Evolutionary conservation across 257 asterid species (phyloP).

Genomic region (Striga asiatica): DNA sequence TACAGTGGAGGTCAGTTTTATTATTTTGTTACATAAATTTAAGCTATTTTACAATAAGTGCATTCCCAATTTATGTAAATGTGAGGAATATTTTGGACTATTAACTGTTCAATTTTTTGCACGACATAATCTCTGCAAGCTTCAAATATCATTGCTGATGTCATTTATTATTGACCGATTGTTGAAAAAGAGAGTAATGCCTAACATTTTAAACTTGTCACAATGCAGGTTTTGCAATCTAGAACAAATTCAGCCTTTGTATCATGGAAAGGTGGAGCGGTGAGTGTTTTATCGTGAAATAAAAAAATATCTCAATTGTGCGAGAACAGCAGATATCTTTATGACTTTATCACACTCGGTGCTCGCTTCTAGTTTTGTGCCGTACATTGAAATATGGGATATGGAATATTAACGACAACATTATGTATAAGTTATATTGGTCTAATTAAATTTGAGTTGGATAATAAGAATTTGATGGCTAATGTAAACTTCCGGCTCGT

Average conservation of each 20-base stretch:
- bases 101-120: neutral
- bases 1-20: slow-evolving; percentile 69
- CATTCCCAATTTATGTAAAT: neutral
- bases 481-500: neutral
- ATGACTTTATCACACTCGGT: too few species aligned
- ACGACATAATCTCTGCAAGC: neutral
- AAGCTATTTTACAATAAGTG: slow-evolving; percentile 1
- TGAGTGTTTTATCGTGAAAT: slow-evolving; percentile 30
- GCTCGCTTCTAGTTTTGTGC: neutral
- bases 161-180: too few species aligned
- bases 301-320: neutral
- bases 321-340: neutral
- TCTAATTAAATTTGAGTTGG: neutral
- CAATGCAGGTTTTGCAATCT: slow-evolving; percentile 69
- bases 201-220: too few species aligned
- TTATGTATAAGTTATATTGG: neutral
- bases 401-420: neutral
- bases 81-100: neutral
- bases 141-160: neutral
- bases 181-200: too few species aligned
- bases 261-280: slow-evolving; percentile 95
- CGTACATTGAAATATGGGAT: neutral
- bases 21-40: slow-evolving; percentile 3
- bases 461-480: neutral
- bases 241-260: slow-evolving; percentile 66